Evolutionary conservation across 2,329 filamentous ascomycete genomes (phyloP).

Genomic region (Epichloe gansuensis): DNA sequence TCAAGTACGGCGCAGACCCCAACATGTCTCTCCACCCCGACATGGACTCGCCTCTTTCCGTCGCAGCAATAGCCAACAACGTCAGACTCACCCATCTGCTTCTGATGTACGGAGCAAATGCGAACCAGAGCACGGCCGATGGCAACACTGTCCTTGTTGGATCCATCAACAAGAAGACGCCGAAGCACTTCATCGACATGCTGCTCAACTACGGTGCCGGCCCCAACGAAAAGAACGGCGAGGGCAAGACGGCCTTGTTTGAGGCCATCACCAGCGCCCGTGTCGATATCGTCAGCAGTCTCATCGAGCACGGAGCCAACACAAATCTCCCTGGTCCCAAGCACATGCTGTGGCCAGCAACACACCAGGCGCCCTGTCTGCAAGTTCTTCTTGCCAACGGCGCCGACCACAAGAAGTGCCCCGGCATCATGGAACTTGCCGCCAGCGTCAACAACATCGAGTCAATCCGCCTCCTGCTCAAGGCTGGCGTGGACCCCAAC

Average conservation of each 20-base stretch:
- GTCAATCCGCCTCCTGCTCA: constrained; percentile 43
- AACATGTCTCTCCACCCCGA: constrained; percentile 38
- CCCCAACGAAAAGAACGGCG: constrained; percentile 44
- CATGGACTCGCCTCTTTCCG: constrained; percentile 41
- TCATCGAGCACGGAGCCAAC: constrained; percentile 46
- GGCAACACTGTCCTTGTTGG: constrained; percentile 50
- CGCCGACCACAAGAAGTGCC: constrained; percentile 46
- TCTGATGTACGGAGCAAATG: constrained; percentile 48
- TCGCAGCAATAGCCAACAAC: constrained; percentile 39
- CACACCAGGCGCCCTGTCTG: constrained; percentile 45
- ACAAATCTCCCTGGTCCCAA: constrained; percentile 58
- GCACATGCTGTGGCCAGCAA: constrained; percentile 55
- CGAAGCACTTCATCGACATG: constrained; percentile 42
- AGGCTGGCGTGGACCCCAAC: constrained; percentile 48
- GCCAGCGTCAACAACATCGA: constrained; percentile 52
- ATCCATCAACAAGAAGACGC: constrained; percentile 46
- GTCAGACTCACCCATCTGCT: constrained; percentile 46
- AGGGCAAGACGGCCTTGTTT: constrained; percentile 52
- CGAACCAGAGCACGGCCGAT: constrained; percentile 38
- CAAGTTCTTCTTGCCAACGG: constrained; percentile 46
- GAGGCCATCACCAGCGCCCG: constrained; percentile 45
- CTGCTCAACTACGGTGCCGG: constrained; percentile 48
- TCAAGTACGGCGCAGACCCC: constrained; percentile 52
- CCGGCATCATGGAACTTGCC: constrained; percentile 53
- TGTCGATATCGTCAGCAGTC: constrained; percentile 39